phyloP scores from a whole-genome alignment of 2,329 filamentous ascomycete genomes.

The Fusarium haematococcum region DNA sequence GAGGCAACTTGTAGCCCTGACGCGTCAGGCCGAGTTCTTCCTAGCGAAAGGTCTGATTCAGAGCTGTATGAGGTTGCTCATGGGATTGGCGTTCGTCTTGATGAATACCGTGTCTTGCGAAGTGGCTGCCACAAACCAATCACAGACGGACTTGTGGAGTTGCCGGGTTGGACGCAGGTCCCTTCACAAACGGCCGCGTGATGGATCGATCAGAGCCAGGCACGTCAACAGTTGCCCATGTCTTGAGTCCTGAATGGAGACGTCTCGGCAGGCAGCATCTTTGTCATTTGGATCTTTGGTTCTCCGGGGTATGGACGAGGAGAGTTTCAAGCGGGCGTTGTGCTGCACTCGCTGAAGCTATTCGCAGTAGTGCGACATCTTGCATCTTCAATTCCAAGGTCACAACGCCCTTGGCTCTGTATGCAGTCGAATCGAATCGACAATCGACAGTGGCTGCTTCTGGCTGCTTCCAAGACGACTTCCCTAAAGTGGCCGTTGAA shows the following conservation, averaged over 20 bases:
- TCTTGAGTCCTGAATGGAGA: background rate
- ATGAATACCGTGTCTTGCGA: background rate
- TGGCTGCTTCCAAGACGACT: constrained; percentile 2
- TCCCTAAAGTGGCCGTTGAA: constrained; percentile 5
- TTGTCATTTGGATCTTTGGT: constrained; percentile 23
- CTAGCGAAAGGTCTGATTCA: background rate
- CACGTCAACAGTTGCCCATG: background rate
- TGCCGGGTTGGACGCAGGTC: constrained; percentile 7
- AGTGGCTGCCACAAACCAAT: constrained; percentile 28
- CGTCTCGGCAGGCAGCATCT: background rate
- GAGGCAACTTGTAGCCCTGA: background rate
- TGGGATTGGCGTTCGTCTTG: background rate
- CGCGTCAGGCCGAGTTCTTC: background rate
- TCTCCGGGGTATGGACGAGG: background rate
- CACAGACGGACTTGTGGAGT: background rate
- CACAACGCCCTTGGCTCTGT: constrained; percentile 21
- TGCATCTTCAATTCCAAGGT: constrained; percentile 6
- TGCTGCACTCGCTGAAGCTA: constrained; percentile 15
- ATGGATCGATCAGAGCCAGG: background rate
- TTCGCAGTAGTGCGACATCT: constrained; percentile 9
- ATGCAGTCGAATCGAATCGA: background rate
- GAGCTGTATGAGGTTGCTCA: background rate
- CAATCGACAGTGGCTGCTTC: constrained; percentile 7
- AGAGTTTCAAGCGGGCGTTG: constrained; percentile 4
- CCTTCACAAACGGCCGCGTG: background rate